These are phyloP conservation scores for Isabelozyma heimii DNA, from an alignment of 805 yeast genomes.

Conservation along the genomic window DNA sequence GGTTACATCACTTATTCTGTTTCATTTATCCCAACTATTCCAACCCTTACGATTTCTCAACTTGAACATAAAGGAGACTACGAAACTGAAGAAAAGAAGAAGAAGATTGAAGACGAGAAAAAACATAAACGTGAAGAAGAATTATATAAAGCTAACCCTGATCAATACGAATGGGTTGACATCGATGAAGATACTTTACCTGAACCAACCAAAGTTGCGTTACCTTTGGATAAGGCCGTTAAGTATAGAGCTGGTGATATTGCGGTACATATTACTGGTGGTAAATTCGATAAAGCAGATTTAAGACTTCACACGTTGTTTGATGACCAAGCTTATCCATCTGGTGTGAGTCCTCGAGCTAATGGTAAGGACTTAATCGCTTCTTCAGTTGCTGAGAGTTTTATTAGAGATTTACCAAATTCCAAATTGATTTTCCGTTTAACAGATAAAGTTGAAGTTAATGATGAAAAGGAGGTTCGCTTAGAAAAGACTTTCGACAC, in stretches of 20 bases:
- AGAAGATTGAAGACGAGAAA: slow-evolving; percentile 34
- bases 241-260: slow-evolving; percentile 62
- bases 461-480: slow-evolving; percentile 46
- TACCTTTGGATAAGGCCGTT: slow-evolving; percentile 52
- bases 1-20: slow-evolving; percentile 55
- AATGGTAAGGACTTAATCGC: slow-evolving; percentile 43
- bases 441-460: slow-evolving; percentile 50
- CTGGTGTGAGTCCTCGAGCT: slow-evolving; percentile 49
- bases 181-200: slow-evolving; percentile 31
- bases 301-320: slow-evolving; percentile 55
- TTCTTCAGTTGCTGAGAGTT: slow-evolving; percentile 53
- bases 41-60: slow-evolving; percentile 61
- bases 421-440: slow-evolving; percentile 57
- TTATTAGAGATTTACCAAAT: slow-evolving; percentile 68
- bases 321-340: slow-evolving; percentile 64
- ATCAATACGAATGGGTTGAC: slow-evolving; percentile 64
- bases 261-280: slow-evolving; percentile 51
- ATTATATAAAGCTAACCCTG: slow-evolving; percentile 54
- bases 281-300: slow-evolving; percentile 47
- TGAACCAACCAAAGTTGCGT: slow-evolving; percentile 39
- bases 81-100: slow-evolving; percentile 32
- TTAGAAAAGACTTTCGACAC: slow-evolving; percentile 52
- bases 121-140: slow-evolving; percentile 50
- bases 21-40: slow-evolving; percentile 63
- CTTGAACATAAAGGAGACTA: slow-evolving; percentile 44